Evolutionary conservation across 2,329 filamentous ascomycete genomes (phyloP), one percentile per base, ranked within the genome.

Genomic region (Aureobasidium namibiae): DNA sequence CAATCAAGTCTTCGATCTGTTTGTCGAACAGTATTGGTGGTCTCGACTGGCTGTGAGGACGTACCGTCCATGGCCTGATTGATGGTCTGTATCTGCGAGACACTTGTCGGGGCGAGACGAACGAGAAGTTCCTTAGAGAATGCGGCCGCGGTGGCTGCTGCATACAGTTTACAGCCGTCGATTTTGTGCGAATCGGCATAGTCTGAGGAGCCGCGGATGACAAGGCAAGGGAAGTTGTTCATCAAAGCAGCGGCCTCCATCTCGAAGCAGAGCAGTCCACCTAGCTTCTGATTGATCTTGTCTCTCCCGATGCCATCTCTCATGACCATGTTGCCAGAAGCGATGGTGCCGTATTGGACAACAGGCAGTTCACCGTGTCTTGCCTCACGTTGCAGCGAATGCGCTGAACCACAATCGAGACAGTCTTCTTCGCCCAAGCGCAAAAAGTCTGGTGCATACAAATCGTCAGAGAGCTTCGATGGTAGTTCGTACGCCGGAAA

Each of bases 151-250:
- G 49, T 60, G 3, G 57, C 59, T 0, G 66, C 64, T 6, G 66
- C 64, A 52, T 65, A 67, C 2, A 16, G 23, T 34, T 67, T 64
- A 65, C 66, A 67, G 4, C 18, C n/a, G 8, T 67, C 59, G 54
- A 63, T 61, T 58, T 66, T 67, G 59, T 67, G 65, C 18, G 63
- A 63, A 44, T 67, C 66, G 3, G 66, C 59, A 24, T 67, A 67
- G 56, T 67, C 65, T 18, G 60, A 67, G 14, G 67, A 63, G 4
- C 66, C 65, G 1, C 65, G 60, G 18, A 67, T 63, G 13, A 67
- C 62, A 3, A 67, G 31, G 63, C 60, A 71, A 16, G 60, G 61
- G 21, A 62, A 62, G n/a, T 50, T 60, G 53, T 66, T 53, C 60
- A 66, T 66, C 21, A 67, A 26, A 5, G 63, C 65, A 8, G 66